Base-by-base conservation (phyloP, 352 stramenopile genomes). In the Globisporangium spiculum region DNA sequence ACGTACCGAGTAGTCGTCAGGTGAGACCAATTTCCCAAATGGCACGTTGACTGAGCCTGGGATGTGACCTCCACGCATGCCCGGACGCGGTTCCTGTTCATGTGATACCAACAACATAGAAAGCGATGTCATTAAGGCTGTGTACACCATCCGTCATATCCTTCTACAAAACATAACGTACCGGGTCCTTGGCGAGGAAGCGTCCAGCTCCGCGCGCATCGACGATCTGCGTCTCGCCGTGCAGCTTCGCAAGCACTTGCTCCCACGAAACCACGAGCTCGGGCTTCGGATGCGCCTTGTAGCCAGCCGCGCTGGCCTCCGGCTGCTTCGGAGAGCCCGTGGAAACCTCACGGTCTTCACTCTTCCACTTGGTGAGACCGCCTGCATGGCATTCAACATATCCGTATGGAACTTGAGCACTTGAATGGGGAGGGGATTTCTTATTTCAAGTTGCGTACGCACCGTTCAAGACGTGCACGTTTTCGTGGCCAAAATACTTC, bases 51-150 rank as follows among this genome's bases (percentile, higher is more conserved):
- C 64, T 10, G 93, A 79, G 10, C 84, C 84, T 18, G 96, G 95
- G 72, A 98, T 98, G 70, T 98, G 96, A 1, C 96, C 96, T 22
- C 88, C 77, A 54, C 93, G 81, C 75, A 98, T 88, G 36, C 94
- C 93, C 14, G 89, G 81, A 41, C 96, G 86, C 20, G 95, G 96
- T 68, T 99, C 96, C 87, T 94, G 55, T 32, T 32, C 4, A 46
- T 30, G 24, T 52, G 24, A 59, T 20, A n/a, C 9, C 20, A 41
- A 34, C 9, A 63, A 38, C 1, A 60, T 52, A 10, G 1, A 38
- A 4, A 26, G 26, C 6, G 12, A 48, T 18, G 9, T 38, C 3
- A 63, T 10, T 50, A 5, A 44, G 16, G 18, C 14, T 50, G 2
- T 10, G 14, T 10, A n/a, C 44, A n/a, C 44, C 44, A 50, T 10